Percentiles rank a stretch among this genome's conserved stretches.
These are phyloP conservation scores for Panicum virgatum DNA, from an alignment of 202 grass and related monocot species.

Conservation along the genomic window DNA sequence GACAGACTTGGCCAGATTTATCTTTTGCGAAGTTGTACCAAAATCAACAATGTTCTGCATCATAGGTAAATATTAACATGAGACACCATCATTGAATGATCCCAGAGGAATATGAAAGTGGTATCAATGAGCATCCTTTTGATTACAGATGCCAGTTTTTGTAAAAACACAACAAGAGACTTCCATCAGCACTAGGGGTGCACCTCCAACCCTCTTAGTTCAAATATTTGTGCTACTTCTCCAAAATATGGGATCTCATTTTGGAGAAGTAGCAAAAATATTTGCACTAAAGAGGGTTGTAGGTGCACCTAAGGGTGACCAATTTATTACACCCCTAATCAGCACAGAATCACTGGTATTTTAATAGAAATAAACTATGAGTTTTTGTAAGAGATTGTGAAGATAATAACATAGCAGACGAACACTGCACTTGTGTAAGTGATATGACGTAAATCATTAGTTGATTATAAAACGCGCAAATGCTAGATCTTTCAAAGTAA, in stretches of 20 bases:
- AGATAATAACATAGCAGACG: not conserved
- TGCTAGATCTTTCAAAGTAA: not conserved
- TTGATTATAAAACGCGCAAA: not conserved
- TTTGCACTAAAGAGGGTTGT: too few species aligned
- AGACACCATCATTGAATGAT: not conserved
- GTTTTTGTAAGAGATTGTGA: conserved; percentile 17
- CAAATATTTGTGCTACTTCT: too few species aligned
- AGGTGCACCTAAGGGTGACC: too few species aligned
- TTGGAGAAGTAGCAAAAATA: too few species aligned
- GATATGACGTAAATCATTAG: not conserved
- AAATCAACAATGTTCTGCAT: conserved; percentile 77
- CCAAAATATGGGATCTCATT: too few species aligned
- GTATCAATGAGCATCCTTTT: not conserved
- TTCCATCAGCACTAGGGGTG: not conserved
- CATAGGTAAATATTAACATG: conserved; percentile 16
- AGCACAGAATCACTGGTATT: not conserved
- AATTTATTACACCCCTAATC: too few species aligned
- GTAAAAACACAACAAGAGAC: not conserved
- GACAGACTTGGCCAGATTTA: conserved; percentile 57
- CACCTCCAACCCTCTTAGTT: too few species aligned
- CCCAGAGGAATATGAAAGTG: not conserved
- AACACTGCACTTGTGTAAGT: not conserved
- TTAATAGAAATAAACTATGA: not conserved
- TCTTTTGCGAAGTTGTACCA: conserved; percentile 66
- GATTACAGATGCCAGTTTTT: conserved; percentile 3